These are phyloP conservation scores for Mycena albidolilacea DNA, from an alignment of 768 basidiomycete species.

Conservation along the genomic window DNA sequence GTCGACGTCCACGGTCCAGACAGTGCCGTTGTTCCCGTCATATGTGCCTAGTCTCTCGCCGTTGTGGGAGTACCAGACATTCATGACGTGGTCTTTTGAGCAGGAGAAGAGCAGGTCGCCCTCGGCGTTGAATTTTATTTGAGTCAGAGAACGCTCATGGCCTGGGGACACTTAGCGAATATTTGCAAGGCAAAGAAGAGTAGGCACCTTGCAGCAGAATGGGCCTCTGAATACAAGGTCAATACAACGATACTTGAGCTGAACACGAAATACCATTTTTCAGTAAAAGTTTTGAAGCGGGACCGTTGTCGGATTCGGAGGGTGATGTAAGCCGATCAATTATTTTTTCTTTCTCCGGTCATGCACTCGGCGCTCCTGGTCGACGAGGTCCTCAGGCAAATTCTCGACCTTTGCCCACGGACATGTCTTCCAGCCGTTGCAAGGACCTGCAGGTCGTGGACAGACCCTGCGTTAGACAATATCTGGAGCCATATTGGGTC, in stretches of 20 bases:
- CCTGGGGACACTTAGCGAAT: slow-evolving; percentile 60
- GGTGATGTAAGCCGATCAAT: neutral
- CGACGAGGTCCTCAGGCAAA: slow-evolving; percentile 64
- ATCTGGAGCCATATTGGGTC: slow-evolving; percentile 61
- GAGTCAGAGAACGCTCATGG: slow-evolving; percentile 96
- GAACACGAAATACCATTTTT: neutral
- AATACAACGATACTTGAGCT: neutral
- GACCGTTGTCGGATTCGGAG: neutral
- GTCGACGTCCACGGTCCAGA: slow-evolving; percentile 98
- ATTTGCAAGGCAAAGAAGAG: neutral
- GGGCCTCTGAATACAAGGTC: slow-evolving; percentile 66
- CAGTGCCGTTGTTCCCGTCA: slow-evolving; percentile 94
- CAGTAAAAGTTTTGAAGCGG: slow-evolving; percentile 4
- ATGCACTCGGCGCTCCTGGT: slow-evolving; percentile 65
- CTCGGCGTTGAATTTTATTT: slow-evolving; percentile 97
- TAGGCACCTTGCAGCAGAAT: slow-evolving; percentile 78
- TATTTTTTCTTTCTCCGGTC: neutral
- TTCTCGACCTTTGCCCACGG: slow-evolving; percentile 54
- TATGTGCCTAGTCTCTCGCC: slow-evolving; percentile 98
- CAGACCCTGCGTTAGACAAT: slow-evolving; percentile 62
- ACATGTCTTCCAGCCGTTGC: slow-evolving; percentile 54
- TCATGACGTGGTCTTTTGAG: slow-evolving; percentile 95
- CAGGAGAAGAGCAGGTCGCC: slow-evolving; percentile 97
- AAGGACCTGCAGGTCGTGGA: slow-evolving; percentile 63
- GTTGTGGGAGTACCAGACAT: slow-evolving; percentile 98